A percentile compares a stretch with the other conserved stretches of the same genome.
These are phyloP conservation scores for Luzula sylvatica DNA, from an alignment of 176 grass and related monocot genomes.

Conservation along the genomic window DNA sequence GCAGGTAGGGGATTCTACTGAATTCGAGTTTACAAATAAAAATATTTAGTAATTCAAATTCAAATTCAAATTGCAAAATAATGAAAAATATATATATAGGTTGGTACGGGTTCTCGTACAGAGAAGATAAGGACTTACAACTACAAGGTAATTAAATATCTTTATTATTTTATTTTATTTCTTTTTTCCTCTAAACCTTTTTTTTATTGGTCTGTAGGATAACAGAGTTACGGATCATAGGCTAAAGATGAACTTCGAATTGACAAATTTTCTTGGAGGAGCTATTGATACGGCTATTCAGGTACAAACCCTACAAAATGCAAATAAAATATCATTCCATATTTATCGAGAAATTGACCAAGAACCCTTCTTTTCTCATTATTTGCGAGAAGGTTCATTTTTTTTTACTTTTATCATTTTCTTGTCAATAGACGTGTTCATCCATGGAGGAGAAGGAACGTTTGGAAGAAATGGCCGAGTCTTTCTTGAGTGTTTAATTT, in stretches of 20 bases:
- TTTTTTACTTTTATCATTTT: background rate
- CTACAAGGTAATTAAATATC: conserved; percentile 55
- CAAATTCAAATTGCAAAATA: conserved; percentile 4
- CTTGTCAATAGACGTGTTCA: conserved; percentile 41
- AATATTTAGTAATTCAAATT: background rate
- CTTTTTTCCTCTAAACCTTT: conserved; percentile 3
- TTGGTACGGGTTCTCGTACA: conserved; percentile 78
- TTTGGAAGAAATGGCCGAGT: conserved; percentile 69
- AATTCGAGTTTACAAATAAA: conserved; percentile 1
- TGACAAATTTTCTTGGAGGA: conserved; percentile 73
- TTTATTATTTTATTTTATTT: conserved; percentile 4
- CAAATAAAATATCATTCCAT: conserved; percentile 3
- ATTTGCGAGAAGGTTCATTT: background rate
- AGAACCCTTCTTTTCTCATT: no score
- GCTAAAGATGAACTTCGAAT: conserved; percentile 83
- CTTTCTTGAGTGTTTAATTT: no score
- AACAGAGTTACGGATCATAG: conserved; percentile 85
- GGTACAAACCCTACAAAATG: conserved; percentile 27
- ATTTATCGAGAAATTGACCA: no score
- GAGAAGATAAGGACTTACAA: conserved; percentile 98
- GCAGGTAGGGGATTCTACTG: conserved; percentile 46
- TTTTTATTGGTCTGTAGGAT: conserved; percentile 45
- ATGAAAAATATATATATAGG: conserved; percentile 41
- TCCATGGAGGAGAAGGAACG: conserved; percentile 85
- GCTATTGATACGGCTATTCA: conserved; percentile 72